A percentile compares a stretch with the other conserved stretches of the same genome.
phyloP scores from a whole-genome alignment of 1,139 yeast species.

The Tardiomyces depauwii region DNA sequence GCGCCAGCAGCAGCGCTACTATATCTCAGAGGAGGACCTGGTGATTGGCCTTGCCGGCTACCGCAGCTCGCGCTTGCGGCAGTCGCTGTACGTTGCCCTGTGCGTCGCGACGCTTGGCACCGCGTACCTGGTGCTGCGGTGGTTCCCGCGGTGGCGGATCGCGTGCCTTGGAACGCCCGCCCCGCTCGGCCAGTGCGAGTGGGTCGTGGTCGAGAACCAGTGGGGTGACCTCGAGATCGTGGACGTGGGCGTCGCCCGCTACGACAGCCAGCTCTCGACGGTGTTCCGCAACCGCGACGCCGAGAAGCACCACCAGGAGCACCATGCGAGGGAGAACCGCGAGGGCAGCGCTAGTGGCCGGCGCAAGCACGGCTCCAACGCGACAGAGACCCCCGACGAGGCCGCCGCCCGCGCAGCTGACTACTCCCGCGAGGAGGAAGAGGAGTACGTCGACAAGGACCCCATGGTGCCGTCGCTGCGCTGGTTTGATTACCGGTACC shows the following conservation, averaged over 20 bases:
- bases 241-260: constrained; percentile 44
- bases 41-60: constrained; percentile 93
- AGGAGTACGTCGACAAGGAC: constrained; percentile 31
- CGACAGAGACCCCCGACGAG: too few species aligned
- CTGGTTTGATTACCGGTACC: constrained; percentile 69
- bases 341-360: too few species aligned
- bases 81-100: constrained; percentile 38
- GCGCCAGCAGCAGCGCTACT: constrained; percentile 61
- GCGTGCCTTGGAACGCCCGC: constrained; percentile 52
- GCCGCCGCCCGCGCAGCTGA: neutral
- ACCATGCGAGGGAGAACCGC: too few species aligned
- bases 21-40: constrained; percentile 90
- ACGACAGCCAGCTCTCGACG: constrained; percentile 60
- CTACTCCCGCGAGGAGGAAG: constrained; percentile 11
- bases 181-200: constrained; percentile 73
- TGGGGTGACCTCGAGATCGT: constrained; percentile 71
- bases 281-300: constrained; percentile 36
- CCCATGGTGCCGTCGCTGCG: constrained; percentile 63
- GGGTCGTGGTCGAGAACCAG: constrained; percentile 92
- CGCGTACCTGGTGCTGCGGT: constrained; percentile 60
- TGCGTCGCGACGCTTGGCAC: constrained; percentile 58
- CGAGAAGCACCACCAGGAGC: neutral
- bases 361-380: too few species aligned
- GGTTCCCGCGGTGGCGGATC: constrained; percentile 76
- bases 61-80: constrained; percentile 38